Evolutionary conservation across 2,329 filamentous ascomycete species (phyloP).

Genomic region (Diaporthe sp.): DNA sequence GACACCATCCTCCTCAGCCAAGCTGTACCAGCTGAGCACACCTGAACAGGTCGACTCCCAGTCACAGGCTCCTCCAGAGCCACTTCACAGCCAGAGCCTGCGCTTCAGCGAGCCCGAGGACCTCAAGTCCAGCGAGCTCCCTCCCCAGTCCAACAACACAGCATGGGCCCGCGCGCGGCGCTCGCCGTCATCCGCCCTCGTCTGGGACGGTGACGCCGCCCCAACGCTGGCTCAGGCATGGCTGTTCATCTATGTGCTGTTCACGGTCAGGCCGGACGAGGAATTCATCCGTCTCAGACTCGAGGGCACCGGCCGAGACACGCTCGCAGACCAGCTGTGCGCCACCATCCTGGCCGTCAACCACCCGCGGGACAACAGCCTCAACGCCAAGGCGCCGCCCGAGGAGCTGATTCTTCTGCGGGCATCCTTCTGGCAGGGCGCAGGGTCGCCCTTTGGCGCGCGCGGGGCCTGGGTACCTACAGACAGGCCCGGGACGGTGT

Average conservation of each 20-base stretch:
- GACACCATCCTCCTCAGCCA: slow-evolving; percentile 20
- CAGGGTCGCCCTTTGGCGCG: slow-evolving; percentile 73
- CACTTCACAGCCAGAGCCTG: slow-evolving; percentile 42
- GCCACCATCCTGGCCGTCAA: slow-evolving; percentile 60
- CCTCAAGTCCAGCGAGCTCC: slow-evolving; percentile 45
- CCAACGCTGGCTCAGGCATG: slow-evolving; percentile 63
- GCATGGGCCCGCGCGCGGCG: slow-evolving; percentile 67
- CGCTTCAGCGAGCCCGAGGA: slow-evolving; percentile 46
- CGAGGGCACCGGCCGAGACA: slow-evolving; percentile 44
- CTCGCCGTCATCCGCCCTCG: slow-evolving; percentile 57
- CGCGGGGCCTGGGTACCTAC: slow-evolving; percentile 70
- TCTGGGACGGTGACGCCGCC: slow-evolving; percentile 53
- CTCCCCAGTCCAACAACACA: slow-evolving; percentile 62
- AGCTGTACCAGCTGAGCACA: slow-evolving; percentile 29
- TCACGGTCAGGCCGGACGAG: slow-evolving; percentile 59
- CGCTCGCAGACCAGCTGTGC: slow-evolving; percentile 40
- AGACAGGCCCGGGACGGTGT: slow-evolving; percentile 46
- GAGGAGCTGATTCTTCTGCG: slow-evolving; percentile 55
- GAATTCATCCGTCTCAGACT: slow-evolving; percentile 62
- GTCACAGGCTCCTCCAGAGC: slow-evolving; percentile 33
- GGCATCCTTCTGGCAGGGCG: slow-evolving; percentile 76
- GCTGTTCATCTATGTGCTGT: slow-evolving; percentile 63
- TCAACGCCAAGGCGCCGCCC: slow-evolving; percentile 44
- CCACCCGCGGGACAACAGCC: slow-evolving; percentile 51
- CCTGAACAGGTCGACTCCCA: slow-evolving; percentile 15